Evolutionary conservation across 2,329 filamentous ascomycete genomes (phyloP).

Genomic region (Ceratocystis huliohia): DNA sequence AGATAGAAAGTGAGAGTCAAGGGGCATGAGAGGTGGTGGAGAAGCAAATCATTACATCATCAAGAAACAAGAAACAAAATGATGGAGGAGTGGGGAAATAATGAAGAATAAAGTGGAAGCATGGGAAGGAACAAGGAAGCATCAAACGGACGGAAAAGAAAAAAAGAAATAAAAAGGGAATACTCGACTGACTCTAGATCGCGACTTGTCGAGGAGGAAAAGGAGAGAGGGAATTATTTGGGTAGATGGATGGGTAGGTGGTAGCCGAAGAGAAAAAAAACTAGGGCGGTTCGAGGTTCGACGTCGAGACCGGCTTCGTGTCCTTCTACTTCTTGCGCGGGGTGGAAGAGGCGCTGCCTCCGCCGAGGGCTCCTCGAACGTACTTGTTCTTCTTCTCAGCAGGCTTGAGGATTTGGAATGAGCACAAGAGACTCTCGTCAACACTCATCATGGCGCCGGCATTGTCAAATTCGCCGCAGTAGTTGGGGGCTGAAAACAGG

Average conservation of each 20-base stretch:
- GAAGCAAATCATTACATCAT: constrained; percentile 4
- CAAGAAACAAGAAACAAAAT: constrained; percentile 4
- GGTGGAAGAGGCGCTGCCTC: constrained; percentile 23
- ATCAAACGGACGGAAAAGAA: not conserved
- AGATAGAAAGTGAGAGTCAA: not conserved
- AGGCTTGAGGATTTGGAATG: constrained; percentile 99
- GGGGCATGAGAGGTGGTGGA: not conserved
- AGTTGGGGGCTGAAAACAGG: constrained; percentile 95
- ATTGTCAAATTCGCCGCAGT: constrained; percentile 99
- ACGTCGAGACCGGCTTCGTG: constrained; percentile 12
- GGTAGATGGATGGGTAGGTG: not conserved
- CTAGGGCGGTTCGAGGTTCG: constrained; percentile 14
- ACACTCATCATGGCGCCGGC: constrained; percentile 99
- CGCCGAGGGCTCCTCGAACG: constrained; percentile 60
- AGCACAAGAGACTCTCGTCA: constrained; percentile 94
- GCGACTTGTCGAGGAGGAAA: not conserved
- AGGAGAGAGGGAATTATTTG: no score
- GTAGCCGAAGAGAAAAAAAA: constrained; percentile 11
- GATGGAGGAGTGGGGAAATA: not conserved
- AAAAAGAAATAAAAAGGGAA: not conserved
- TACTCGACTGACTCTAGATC: not conserved
- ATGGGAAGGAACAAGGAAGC: not conserved
- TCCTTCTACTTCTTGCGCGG: constrained; percentile 22
- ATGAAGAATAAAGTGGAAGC: not conserved
- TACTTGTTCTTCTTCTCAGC: constrained; percentile 99